Evolutionary conservation across 306 rosid genomes (phyloP), one percentile per base, ranked within the genome.

Genomic region (Betula pendula): DNA sequence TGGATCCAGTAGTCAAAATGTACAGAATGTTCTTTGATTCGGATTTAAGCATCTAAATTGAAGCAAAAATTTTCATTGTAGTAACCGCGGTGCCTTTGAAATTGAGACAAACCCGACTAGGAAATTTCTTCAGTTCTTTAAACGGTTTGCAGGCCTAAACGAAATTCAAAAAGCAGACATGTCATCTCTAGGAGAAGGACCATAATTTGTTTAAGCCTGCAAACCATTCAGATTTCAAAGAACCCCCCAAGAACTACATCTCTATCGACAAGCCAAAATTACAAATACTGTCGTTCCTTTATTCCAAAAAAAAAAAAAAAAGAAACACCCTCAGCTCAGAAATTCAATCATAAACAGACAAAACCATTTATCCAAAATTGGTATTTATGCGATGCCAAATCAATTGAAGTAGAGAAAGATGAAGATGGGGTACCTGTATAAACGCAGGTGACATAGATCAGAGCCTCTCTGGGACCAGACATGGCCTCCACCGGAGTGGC

Each of bases 381-480:
- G 8, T 38, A 38, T 45, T 2, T 45, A 13, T 1, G 55, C 20
- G 11, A 56, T 24, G 63, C 63, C 4, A 56, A 56, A 56, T 5
- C 31, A 11, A 56, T 22, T 5, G 29, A 51, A 17, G 22, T 4
- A 13, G 9, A 29, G 52, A 17, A n/a, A 31, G 42, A 35, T n/a
- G 73, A 69, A 13, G 20, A 17, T 8, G 33, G 19, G 15, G 17
- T 70, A 92, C 98, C 98, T 42, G 95, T 1, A 77, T 95, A 92
- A 76, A 92, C 71, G 45, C 90, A 78, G 44, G 97, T 92, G 72
- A 95, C 93, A 74, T 95, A 95, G 79, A 95, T 74, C 50, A 95
- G 84, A 60, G 86, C 66, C 55, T 95, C 98, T 83, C 79, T 87
- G 13, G 98, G 96, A 81, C 97, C 98, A 55, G 91, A 74, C 91